Evolutionary conservation across 2,329 filamentous ascomycete genomes (phyloP), one percentile per base, ranked within the genome.

Genomic region (Hymenoscyphus occultus): DNA sequence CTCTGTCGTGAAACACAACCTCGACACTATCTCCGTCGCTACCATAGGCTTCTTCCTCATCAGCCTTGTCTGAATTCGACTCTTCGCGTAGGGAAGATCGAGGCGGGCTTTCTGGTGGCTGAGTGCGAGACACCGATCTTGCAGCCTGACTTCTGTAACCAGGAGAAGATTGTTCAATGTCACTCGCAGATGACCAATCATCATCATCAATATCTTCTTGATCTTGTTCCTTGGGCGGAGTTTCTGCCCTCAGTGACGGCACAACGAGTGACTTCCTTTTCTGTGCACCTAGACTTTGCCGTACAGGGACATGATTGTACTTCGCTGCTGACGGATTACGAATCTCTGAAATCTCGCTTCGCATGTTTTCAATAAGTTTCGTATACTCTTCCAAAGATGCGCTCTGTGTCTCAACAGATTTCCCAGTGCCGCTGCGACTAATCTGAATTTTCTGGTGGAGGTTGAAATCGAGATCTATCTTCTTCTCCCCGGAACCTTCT

Each of bases 401-500:
- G n/a, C 57, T 62, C 10, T 32, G 62, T 5, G 45, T 60, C 35
- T 64, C 62, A 3, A 64, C 16, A 10, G 60, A 16, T 19, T 68
- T 79, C 39, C 67, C 72, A 1, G 73, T 72, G 61, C 72, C 77
- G 13, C 70, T 68, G 71, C n/a, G 72, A n/a, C 80, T 77, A 0
- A 82, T 71, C 3, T 80, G 80, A 1, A 88, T 74, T 31, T 72
- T 74, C 22, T 82, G 79, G 65, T 89, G 86, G 0, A 76, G 78
- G 0, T 77, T 80, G 67, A 89, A 88, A 0, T 80, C 80, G 14
- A 89, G 77, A 61, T 84, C 81, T 51, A 85, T 80, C 66, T 75
- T 62, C 65, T 66, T 39, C 63, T 63, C 22, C 6, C 14, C 16
- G 6, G 19, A 12, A 19, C 16, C 7, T 48, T 48, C n/a, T 19